These are phyloP conservation scores for Hyparrhenia diplandra DNA, from an alignment of 176 grass and related monocot genomes.

Conservation along the genomic window DNA sequence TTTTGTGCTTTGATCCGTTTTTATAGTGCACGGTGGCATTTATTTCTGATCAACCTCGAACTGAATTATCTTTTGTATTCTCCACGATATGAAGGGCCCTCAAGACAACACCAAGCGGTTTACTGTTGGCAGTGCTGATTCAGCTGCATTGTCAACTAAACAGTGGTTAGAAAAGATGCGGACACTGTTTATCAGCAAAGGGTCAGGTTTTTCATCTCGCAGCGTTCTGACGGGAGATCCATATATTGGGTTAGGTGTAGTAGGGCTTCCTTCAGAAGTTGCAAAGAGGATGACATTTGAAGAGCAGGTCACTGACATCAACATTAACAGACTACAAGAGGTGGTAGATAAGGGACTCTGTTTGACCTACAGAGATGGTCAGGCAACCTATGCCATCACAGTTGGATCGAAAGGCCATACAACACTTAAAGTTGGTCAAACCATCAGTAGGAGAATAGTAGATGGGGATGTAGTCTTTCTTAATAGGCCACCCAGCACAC, in stretches of 20 bases:
- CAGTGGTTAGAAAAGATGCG: constrained; percentile 94
- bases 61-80: constrained; percentile 4
- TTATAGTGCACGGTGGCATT: neutral
- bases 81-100: constrained; percentile 54
- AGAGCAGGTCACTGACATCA: constrained; percentile 72
- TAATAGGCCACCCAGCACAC: constrained; percentile 87
- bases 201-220: constrained; percentile 88
- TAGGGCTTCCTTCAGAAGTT: constrained; percentile 89
- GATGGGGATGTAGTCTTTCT: constrained; percentile 93
- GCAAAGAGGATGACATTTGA: constrained; percentile 89
- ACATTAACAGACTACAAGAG: constrained; percentile 67
- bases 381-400: constrained; percentile 73
- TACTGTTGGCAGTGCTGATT: constrained; percentile 41
- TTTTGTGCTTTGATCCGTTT: neutral
- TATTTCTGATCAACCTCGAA: constrained; percentile 10
- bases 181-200: constrained; percentile 89
- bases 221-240: constrained; percentile 91
- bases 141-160: constrained; percentile 61
- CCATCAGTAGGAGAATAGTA: constrained; percentile 67
- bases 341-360: constrained; percentile 75
- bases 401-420: constrained; percentile 84
- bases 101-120: constrained; percentile 70
- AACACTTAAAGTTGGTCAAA: constrained; percentile 76
- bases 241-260: constrained; percentile 72
- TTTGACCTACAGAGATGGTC: constrained; percentile 83